Conservation (phyloP, 345 rosid species). For the Heritiera littoralis region DNA sequence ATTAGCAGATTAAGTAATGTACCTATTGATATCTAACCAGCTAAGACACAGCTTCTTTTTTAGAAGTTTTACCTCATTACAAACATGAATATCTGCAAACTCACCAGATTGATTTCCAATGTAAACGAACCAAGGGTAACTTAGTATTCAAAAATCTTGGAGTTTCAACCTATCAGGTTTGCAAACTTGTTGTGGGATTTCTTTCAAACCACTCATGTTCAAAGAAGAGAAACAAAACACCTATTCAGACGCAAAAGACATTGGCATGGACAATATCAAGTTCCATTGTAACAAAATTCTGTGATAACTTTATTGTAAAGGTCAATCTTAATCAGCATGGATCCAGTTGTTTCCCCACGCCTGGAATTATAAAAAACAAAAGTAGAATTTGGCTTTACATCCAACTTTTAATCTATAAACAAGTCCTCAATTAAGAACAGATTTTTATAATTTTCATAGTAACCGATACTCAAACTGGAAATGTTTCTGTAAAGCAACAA, state of each 20-base stretch:
- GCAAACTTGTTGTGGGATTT: background rate
- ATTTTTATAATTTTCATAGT: background rate
- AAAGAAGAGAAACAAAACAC: background rate
- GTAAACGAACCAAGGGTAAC: background rate
- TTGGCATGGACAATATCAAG: slow-evolving; percentile 5
- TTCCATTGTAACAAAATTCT: background rate
- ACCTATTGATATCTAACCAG: background rate
- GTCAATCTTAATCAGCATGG: background rate
- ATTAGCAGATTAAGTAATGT: background rate
- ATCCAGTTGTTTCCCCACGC: background rate
- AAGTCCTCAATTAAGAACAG: background rate
- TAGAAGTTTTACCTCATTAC: background rate
- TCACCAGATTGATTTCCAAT: background rate
- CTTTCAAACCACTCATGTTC: background rate
- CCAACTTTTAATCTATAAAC: background rate
- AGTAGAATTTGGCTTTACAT: background rate
- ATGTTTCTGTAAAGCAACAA: background rate
- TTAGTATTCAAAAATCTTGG: background rate
- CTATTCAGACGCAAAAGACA: background rate
- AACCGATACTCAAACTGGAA: background rate
- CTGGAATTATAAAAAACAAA: background rate
- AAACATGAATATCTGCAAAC: background rate
- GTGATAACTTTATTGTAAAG: background rate
- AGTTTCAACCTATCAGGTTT: background rate
- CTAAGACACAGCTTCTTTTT: no score